Evolutionary conservation across 306 rosid genomes (phyloP), one percentile per base, ranked within the genome.

Genomic region (Cucurbita moschata): DNA sequence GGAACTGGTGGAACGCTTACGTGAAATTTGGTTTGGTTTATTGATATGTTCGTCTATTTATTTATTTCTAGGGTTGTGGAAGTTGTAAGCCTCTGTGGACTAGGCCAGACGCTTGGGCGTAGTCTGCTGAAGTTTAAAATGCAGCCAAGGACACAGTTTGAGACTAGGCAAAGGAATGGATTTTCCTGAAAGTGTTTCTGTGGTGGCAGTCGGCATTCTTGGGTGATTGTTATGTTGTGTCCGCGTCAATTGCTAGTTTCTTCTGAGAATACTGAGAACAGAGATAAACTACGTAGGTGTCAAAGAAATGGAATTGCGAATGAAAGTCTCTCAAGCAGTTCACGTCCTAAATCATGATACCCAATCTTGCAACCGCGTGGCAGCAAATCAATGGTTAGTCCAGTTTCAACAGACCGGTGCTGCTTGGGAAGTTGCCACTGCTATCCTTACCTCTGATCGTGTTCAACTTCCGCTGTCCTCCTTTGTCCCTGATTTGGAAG

Each of bases 331-430:
- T 50, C 92, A 90, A 78, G 98, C 98, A 26, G 97, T 93, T 67
- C 92, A 84, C 74, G 97, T 93, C 58, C 86, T 93, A 73, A 93
- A 93, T 80, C 98, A 93, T 83, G 96, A 90, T 61, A 75, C 82
- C 47, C 91, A 90, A 77, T 93, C 98, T 42, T 86, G 96, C 86
- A 93, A 93, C 87, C 97, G 98, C 80, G 92, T 93, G 80, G 98
- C 98, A 57, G 98, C 98, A 10, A 93, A 93, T 83, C 98, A 93
- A 79, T 93, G 98, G 98, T 83, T 93, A 62, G 98, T 93, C 80
- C 96, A 93, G 82, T 93, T 93, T 76, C 98, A 93, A 80, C 96
- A 90, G 66, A 89, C 92, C n/a, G 87, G 84, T 71, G 97, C 96
- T 38, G 97, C 98, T 37, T 93, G 97, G 98, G 91, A 90, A 46